These are phyloP conservation scores for Zasmidium citrigriseum DNA, from an alignment of 2,329 filamentous ascomycete genomes.

Conservation along the genomic window DNA sequence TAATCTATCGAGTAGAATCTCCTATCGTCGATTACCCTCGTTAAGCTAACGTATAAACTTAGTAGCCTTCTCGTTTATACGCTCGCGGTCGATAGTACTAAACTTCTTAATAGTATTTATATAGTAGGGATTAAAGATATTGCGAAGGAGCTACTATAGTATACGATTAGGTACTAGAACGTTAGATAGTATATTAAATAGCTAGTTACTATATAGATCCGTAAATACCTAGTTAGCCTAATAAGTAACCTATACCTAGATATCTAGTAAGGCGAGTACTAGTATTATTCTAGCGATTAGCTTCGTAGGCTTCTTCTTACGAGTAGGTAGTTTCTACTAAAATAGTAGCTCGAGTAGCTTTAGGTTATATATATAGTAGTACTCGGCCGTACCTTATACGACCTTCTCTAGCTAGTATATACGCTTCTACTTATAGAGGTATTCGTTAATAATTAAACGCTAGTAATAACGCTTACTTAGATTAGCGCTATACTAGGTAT, in stretches of 20 bases:
- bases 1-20: neutral
- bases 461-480: neutral
- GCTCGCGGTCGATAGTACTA: neutral
- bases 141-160: neutral
- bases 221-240: neutral
- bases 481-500: neutral
- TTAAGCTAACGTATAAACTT: neutral
- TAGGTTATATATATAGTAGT: neutral
- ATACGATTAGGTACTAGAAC: neutral
- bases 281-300: neutral
- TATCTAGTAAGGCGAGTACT: neutral
- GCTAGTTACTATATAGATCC: neutral
- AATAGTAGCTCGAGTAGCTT: neutral
- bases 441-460: neutral
- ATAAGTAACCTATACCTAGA: neutral
- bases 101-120: neutral
- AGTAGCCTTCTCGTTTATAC: neutral
- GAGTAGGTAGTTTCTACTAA: neutral
- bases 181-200: neutral
- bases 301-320: neutral
- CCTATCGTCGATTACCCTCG: neutral
- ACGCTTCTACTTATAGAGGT: neutral
- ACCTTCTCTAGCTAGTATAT: neutral
- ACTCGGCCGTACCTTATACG: neutral
- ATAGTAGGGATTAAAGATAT: neutral